Base-by-base conservation (phyloP, 495 filamentous ascomycete species). In the Gamarada debralockiae region DNA sequence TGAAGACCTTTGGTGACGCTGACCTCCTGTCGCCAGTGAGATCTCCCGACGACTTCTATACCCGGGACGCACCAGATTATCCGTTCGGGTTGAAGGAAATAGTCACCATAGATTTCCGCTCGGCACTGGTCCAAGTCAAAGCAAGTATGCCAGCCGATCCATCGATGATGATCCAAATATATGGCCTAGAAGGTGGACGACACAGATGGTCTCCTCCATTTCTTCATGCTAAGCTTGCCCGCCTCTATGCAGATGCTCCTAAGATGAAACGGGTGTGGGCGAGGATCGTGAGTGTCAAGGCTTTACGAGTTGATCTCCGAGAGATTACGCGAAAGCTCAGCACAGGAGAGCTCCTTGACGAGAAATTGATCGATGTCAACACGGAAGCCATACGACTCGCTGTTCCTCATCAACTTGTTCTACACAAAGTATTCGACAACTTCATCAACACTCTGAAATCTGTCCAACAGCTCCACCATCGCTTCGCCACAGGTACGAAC, bases 341-440 rank as follows among this genome's bases (percentile, higher is more conserved):
- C 14, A 67, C 66, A 12, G 75, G 74, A 0, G 76, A 65, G 6
- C 55, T 86, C 37, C 69, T 76, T 0, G 84, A 92, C 39, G 90
- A 97, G 49, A 87, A 80, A 50, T 88, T 90, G 37, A 80, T 97
- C 50, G 93, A 99, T 65, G 61, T 97, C 13, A 82, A 78, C 53
- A 78, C 84, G 1, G 92, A 97, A 59, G 91, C 90, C 25, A 89
- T 97, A 52, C 81, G 93, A 22, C 42, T 97, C 37, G 90, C 85
- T 2, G 89, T 97, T 38, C 93, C 93, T n/a, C 91, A 97, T 71
- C 90, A 96, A 58, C 79, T 97, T 66, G 82, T 96, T 2, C 77
- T 97, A 57, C 86, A 96, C 67, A 85, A 87, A 56, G 83, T 99
- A 50, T 85, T 93, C 12, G 93, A 99, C 66, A 99, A 97, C 61